These are phyloP conservation scores for Rhizopus stolonifer DNA, from an alignment of 371 early-diverging fungal species.

Conservation along the genomic window DNA sequence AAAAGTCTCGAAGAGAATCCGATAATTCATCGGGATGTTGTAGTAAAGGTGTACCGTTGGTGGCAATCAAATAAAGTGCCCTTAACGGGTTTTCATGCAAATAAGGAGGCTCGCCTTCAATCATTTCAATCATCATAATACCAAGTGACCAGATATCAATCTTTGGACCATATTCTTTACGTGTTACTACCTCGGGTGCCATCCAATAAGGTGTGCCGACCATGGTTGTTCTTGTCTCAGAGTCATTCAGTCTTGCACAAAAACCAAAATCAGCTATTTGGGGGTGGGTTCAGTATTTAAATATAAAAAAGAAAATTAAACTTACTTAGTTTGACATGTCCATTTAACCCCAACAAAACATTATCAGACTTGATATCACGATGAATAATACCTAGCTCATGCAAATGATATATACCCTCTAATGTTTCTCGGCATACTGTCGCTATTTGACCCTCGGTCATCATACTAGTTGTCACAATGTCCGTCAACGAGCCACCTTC, in stretches of 20 bases:
- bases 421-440: constrained; percentile 76
- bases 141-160: constrained; percentile 96
- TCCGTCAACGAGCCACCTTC: constrained; percentile 88
- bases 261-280: constrained; percentile 85
- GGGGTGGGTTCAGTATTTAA: not conserved
- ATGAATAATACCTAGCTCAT: constrained; percentile 86
- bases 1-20: constrained; percentile 67
- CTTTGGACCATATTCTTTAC: constrained; percentile 82
- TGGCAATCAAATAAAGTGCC: constrained; percentile 86
- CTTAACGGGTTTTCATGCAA: constrained; percentile 79
- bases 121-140: constrained; percentile 84
- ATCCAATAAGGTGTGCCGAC: constrained; percentile 90
- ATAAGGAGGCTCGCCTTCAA: constrained; percentile 88
- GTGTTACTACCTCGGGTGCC: constrained; percentile 92
- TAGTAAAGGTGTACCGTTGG: constrained; percentile 83
- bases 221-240: constrained; percentile 73
- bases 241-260: constrained; percentile 79
- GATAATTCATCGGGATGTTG: constrained; percentile 76
- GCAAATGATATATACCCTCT: constrained; percentile 63
- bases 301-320: constrained; percentile 1
- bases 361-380: constrained; percentile 96
- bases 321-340: constrained; percentile 81
- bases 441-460: constrained; percentile 89
- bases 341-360: constrained; percentile 77
- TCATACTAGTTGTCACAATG: constrained; percentile 77